Base-by-base conservation (phyloP, 140 eudicot species). In the Anethum foeniculum region DNA sequence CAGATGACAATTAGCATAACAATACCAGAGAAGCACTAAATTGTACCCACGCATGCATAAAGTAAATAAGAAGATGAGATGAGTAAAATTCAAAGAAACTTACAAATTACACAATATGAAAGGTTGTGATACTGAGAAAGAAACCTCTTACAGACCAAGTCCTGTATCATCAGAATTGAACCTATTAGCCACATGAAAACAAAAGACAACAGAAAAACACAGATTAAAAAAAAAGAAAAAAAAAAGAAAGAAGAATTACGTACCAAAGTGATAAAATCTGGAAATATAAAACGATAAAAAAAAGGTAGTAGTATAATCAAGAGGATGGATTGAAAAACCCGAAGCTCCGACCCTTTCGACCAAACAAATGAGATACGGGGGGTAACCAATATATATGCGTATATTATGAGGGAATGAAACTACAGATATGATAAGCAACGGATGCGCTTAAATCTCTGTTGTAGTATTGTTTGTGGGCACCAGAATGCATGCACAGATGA, bases 291-390 rank as follows among this genome's bases (percentile, higher is more conserved):
- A 32, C 13, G 23, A 68, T 68, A 68, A 28, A 28, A 25, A 1
- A 30, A 30, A n/a, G 12, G n/a, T 4, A 68, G 74, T 68, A 68
- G 41, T 68, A 68, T 68, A 68, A 68, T 68, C n/a, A 32, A 34
- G 74, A 68, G 43, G 74, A 68, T 32, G 74, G 74, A 68, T 68
- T 34, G 74, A 68, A 16, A 32, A 68, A 68, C 16, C 74, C 74
- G 41, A 68, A 68, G 74, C 74, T 34, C 43, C 74, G n/a, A 68
- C 44, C 44, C 34, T 68, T 68, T 68, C 74, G 74, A 68, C 74
- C 74, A 68, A 68, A 68, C 74, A 32, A 67, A 2, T 14, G 8
- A 68, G 44, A 68, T 32, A 16, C 43, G n/a, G 44, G 43, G 30
- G 43, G 18, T 68, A 23, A 16, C 34, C n/a, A 68, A 13, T 68